A percentile compares a stretch with the other conserved stretches of the same genome.
phyloP scores from a whole-genome alignment of 169 alveolate species.

The Plasmodium billcollinsi region DNA sequence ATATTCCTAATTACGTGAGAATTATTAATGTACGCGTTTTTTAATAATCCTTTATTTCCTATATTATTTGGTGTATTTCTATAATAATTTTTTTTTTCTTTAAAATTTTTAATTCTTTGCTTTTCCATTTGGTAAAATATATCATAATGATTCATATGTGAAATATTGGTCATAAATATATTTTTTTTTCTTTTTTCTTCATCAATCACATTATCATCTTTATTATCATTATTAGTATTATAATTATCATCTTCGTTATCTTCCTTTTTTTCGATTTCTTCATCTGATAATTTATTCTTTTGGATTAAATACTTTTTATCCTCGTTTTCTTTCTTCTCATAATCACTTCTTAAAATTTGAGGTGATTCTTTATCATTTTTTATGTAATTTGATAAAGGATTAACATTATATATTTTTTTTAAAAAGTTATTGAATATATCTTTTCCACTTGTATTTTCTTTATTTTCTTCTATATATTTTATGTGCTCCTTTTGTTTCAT shows the following conservation, averaged over 20 bases:
- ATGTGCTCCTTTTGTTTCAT: background rate
- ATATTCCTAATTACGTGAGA: slow-evolving; percentile 38
- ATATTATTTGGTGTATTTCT: slow-evolving; percentile 7
- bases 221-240: slow-evolving; percentile 1
- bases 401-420: slow-evolving; percentile 34
- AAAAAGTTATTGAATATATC: slow-evolving; percentile 30
- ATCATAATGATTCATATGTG: slow-evolving; percentile 13
- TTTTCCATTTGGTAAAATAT: slow-evolving; percentile 60
- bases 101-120: slow-evolving; percentile 25
- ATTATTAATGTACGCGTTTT: slow-evolving; percentile 33
- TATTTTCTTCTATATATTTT: slow-evolving; percentile 6
- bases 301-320: slow-evolving; percentile 1
- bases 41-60: slow-evolving; percentile 25
- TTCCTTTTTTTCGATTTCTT: background rate
- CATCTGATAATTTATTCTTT: background rate
- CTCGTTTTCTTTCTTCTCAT: slow-evolving; percentile 25
- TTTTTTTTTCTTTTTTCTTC: background rate
- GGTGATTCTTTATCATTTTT: slow-evolving; percentile 8
- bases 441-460: slow-evolving; percentile 4
- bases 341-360: background rate
- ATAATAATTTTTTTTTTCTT: slow-evolving; percentile 14
- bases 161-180: background rate
- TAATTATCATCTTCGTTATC: background rate
- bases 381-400: slow-evolving; percentile 19
- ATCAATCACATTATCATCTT: slow-evolving; percentile 1